A percentile compares a stretch with the other conserved stretches of the same genome.
Evolutionary conservation across 2,329 filamentous ascomycete genomes (phyloP).

Genomic region (Dactylellina leptospora): DNA sequence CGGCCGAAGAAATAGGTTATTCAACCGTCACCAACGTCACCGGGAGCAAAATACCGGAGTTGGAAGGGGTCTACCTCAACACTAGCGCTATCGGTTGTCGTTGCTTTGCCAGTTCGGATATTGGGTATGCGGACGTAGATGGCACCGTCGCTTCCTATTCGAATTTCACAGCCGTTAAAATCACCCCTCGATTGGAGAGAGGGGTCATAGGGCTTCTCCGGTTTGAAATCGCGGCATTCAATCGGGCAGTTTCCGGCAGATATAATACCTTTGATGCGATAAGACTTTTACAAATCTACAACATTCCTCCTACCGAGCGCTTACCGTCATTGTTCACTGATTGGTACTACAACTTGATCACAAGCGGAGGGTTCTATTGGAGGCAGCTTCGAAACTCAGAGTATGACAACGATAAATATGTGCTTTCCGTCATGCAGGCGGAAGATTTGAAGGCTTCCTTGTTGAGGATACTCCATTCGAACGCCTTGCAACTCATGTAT

Average conservation of each 20-base stretch:
- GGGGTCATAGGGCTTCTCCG: not conserved
- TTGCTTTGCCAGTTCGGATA: conserved; percentile 17
- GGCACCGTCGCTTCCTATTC: not conserved
- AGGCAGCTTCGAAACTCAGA: not conserved
- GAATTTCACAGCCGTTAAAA: conserved; percentile 1
- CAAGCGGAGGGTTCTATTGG: not conserved
- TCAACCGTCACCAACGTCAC: not conserved
- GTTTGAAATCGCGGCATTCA: not conserved
- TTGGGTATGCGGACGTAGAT: conserved; percentile 6
- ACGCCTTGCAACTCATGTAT: conserved; percentile 24
- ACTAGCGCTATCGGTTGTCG: conserved; percentile 16
- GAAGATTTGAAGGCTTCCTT: not conserved
- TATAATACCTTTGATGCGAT: not conserved
- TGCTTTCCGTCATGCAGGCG: conserved; percentile 4
- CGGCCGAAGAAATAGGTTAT: not conserved
- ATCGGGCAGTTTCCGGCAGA: not conserved
- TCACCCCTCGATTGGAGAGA: not conserved
- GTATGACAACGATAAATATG: not conserved
- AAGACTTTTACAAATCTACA: not conserved
- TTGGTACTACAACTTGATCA: not conserved
- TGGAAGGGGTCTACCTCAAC: not conserved
- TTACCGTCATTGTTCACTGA: not conserved
- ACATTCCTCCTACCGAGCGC: not conserved
- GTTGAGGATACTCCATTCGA: not conserved
- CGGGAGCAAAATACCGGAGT: not conserved